Conservation (phyloP, 768 basidiomycete species). For the Melanogaster broomeanus region DNA sequence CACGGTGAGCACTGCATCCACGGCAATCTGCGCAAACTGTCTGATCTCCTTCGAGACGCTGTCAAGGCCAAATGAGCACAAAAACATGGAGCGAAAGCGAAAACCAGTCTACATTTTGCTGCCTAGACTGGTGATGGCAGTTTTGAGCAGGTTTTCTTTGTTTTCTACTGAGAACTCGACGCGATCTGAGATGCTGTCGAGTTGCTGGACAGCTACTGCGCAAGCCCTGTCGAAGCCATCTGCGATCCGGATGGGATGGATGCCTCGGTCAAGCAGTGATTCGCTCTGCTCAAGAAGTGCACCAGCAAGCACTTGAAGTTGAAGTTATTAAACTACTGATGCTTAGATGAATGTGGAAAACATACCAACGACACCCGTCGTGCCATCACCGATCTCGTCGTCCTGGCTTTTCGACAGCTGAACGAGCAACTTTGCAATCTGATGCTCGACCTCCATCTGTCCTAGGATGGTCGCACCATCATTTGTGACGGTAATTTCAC, state of each 20-base stretch:
- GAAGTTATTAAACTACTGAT: conserved; percentile 2
- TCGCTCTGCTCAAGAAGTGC: conserved; percentile 95
- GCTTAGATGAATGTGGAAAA: conserved; percentile 19
- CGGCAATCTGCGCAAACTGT: conserved; percentile 97
- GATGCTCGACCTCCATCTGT: conserved; percentile 99
- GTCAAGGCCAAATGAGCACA: conserved; percentile 9
- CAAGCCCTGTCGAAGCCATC: conserved; percentile 98
- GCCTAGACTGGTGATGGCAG: conserved; percentile 94
- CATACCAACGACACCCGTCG: conserved; percentile 97
- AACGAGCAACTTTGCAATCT: conserved; percentile 97
- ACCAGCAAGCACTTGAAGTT: conserved; percentile 83
- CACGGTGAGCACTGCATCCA: conserved; percentile 93
- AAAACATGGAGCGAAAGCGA: background rate
- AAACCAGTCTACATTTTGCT: conserved; percentile 83
- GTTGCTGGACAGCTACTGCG: conserved; percentile 82
- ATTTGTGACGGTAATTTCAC: conserved; percentile 98
- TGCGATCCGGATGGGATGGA: conserved; percentile 98
- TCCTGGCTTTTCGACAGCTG: conserved; percentile 98
- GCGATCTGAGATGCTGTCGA: conserved; percentile 88
- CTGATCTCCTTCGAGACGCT: conserved; percentile 97
- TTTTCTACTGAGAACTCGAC: conserved; percentile 83
- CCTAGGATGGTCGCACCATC: conserved; percentile 98
- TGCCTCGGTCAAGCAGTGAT: conserved; percentile 95
- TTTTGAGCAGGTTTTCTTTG: conserved; percentile 88
- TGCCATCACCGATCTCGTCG: conserved; percentile 99